Evolutionary conservation across 1,284 basidiomycete genomes (phyloP), one percentile per base, ranked within the genome.

Genomic region (Macrocystidia cucumis): DNA sequence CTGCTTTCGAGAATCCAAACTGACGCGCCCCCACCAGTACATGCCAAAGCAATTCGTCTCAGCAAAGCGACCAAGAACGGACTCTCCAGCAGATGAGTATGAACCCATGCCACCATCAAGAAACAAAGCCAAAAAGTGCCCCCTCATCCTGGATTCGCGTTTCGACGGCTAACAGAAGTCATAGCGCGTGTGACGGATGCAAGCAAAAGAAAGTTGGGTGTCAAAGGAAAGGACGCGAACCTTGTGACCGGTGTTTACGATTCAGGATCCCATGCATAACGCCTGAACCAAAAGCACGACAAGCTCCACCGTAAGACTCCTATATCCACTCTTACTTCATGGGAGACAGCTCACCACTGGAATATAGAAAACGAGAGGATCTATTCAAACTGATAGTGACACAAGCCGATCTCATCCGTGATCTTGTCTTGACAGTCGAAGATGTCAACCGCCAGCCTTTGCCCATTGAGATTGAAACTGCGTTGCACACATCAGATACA

Each of bases 121-220:
- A n/a, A n/a, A n/a, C n/a, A n/a, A n/a, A n/a, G n/a, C n/a, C n/a
- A n/a, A n/a, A n/a, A n/a, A n/a, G n/a, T n/a, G n/a, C n/a, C n/a
- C n/a, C n/a, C n/a, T n/a, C n/a, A n/a, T n/a, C n/a, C n/a, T n/a
- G n/a, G n/a, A n/a, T n/a, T n/a, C n/a, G n/a, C n/a, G n/a, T n/a
- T n/a, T n/a, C n/a, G n/a, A n/a, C n/a, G n/a, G n/a, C n/a, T n/a
- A n/a, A n/a, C n/a, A n/a, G n/a, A n/a, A 21, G 44, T 14, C 30
- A 23, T 23, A 46, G 53, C 26, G 52, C 52, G 21, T 55, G 53
- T 33, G 67, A 65, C 31, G 69, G 82, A n/a, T 87, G 82, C 60
- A 86, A 82, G 54, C 71, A 65, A 36, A 55, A 87, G 39, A 87
- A 87, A 63, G 82, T 86, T 40, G 74, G 69, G 45, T 86, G 82